Evolutionary conservation across 2,329 filamentous ascomycete species (phyloP), one percentile per base, ranked within the genome.

Genomic region (Exophiala oligosperma): DNA sequence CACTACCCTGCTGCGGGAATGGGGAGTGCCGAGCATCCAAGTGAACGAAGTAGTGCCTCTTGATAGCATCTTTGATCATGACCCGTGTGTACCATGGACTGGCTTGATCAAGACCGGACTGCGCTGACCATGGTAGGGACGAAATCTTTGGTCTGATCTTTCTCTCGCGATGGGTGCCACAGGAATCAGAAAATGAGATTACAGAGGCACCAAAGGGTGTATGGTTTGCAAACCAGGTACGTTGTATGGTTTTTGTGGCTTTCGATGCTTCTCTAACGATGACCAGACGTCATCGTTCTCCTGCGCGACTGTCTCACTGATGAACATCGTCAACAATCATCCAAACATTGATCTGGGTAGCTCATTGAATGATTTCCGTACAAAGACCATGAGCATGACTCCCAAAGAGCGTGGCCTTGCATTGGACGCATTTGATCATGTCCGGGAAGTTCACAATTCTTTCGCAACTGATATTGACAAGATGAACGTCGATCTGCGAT

Each of bases 201-300:
- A 77, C 76, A 46, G 79, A 71, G 61, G 87, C 83, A 62, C 86
- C 86, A 0, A 76, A 84, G 2, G 77, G 84, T 29, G 78, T 97
- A 17, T 99, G 94, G 93, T 97, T 97, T 72, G 92, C 92, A 28
- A 97, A 97, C 68, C 93, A 96, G 76, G 88, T 90, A 70, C 21
- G 5, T 76, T 67, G 29, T 29, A 11, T 5, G 8, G 4, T 48
- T 44, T 21, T 49, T 29, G 37, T 17, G 26, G 17, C 28, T 1
- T 32, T 7, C 38, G n/a, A 26, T 44, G 14, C 14, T 12, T 23
- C 6, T 23, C 61, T 63, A 11, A 67, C 44, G 37, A 8, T 29
- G 44, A 28, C 26, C 61, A 93, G 87, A 91, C 90, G 1, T 88
- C 86, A 0, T 81, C 84, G 55, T 96, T 96, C 72, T 88, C 91